Percentiles rank a stretch among this genome's conserved stretches.
Conservation (phyloP, 352 stramenopile genomes). For the Phytopythium delawarense region DNA sequence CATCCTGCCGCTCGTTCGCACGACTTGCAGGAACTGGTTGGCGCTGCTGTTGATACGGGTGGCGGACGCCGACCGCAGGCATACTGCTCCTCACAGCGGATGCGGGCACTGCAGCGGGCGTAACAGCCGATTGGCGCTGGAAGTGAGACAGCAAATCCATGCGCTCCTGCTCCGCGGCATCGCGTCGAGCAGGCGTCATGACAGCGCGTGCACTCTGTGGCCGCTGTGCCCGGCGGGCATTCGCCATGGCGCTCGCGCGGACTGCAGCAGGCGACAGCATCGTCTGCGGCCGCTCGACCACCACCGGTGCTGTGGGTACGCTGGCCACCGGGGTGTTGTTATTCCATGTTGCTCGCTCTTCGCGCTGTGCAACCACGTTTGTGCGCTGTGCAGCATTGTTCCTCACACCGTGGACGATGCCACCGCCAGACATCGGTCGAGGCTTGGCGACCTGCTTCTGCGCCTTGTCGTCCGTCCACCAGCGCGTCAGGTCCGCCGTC, state of each 20-base stretch:
- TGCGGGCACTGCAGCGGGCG: constrained; percentile 9
- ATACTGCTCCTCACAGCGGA: neutral
- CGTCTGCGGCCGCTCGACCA: constrained; percentile 4
- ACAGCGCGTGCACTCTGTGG: constrained; percentile 4
- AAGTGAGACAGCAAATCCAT: constrained; percentile 27
- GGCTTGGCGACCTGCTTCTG: constrained; percentile 4
- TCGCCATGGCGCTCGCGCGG: neutral
- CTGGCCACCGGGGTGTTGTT: neutral
- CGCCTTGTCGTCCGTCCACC: constrained; percentile 35
- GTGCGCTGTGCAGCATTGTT: neutral
- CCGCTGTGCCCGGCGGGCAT: neutral
- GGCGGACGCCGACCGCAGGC: neutral
- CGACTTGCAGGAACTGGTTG: constrained; percentile 10
- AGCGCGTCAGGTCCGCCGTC: constrained; percentile 40
- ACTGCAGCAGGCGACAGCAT: neutral
- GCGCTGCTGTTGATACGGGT: constrained; percentile 11
- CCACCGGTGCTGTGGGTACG: neutral
- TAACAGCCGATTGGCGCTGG: constrained; percentile 29
- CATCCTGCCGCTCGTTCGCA: constrained; percentile 25
- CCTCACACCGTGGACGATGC: constrained; percentile 7
- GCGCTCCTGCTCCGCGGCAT: constrained; percentile 24
- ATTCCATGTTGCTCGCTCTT: constrained; percentile 3
- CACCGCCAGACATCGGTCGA: constrained; percentile 10
- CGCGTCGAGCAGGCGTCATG: constrained; percentile 1
- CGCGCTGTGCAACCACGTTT: neutral